Evolutionary conservation across 1,284 basidiomycete genomes (phyloP), one percentile per base, ranked within the genome.

Genomic region (Inonotus obliquus): DNA sequence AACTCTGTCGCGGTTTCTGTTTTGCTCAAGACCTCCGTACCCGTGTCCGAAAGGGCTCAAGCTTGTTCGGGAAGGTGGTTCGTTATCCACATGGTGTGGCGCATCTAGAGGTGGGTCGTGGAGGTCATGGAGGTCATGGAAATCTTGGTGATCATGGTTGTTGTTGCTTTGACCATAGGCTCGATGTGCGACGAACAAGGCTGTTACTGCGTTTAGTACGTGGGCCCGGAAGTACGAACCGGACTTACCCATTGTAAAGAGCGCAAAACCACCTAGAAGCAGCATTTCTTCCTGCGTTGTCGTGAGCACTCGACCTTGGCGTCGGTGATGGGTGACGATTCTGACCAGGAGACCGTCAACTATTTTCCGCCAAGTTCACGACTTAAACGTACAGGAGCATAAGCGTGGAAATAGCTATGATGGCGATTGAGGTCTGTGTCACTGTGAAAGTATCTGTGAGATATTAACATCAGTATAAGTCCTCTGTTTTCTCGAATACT

Each of bases 401-500:
- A 63, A 91, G 70, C 7, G 79, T 79, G 29, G 79, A 77, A 25
- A 90, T 79, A 21, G 85, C 83, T 17, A 90, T 74, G 54, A 86
- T 77, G 9, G 88, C 85, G 41, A 91, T 82, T 0, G 82, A 81
- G n/a, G 84, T 85, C 71, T 91, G 89, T 59, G 84, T 85, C 67
- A 89, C 68, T 65, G 86, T 85, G 67, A 86, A 79, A 29, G 83
- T 81, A 74, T 86, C 89, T 91, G 63, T 64, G 79, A 70, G n/a
- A n/a, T n/a, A n/a, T n/a, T 38, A 79, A 80, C 61, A 61, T 54
- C 39, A 57, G 53, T 45, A 38, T 25, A 4, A 13, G 21, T 23
- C 21, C 49, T 37, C 13, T 23, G 2, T 6, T 25, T 53, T 44
- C 21, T 23, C 11, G 27, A 44, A 13, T 23, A 23, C 25, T 7